phyloP scores from a whole-genome alignment of 305 asterid genomes.

The Euphrasia arctica region DNA sequence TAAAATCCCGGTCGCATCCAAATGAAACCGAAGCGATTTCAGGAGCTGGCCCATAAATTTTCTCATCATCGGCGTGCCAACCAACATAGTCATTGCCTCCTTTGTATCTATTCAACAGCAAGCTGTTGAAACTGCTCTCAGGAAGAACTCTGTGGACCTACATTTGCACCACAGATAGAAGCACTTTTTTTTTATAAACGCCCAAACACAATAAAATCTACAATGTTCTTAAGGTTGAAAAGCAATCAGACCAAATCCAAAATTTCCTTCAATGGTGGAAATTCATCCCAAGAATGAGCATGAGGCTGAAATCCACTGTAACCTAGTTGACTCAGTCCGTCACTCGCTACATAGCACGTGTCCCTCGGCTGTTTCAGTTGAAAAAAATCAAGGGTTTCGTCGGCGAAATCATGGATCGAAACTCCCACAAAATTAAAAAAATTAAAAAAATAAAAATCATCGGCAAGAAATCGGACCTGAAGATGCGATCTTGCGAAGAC shows the following conservation, averaged over 20 bases:
- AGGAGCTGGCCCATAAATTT: slow-evolving; percentile 88
- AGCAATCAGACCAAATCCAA: slow-evolving; percentile 56
- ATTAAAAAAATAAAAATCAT: not conserved
- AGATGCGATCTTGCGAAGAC: slow-evolving; percentile 69
- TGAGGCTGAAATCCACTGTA: slow-evolving; percentile 86
- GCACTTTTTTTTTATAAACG: not conserved
- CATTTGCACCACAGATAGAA: slow-evolving; percentile 24
- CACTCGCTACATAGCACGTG: slow-evolving; percentile 71
- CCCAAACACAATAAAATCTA: slow-evolving; percentile 7
- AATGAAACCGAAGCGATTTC: slow-evolving; percentile 88
- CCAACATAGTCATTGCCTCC: slow-evolving; percentile 93
- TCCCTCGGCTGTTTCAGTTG: slow-evolving; percentile 67
- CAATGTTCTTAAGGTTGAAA: not conserved
- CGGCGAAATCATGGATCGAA: not conserved
- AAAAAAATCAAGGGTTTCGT: not conserved
- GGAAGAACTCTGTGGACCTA: slow-evolving; percentile 83
- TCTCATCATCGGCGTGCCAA: slow-evolving; percentile 99
- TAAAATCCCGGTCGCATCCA: slow-evolving; percentile 91
- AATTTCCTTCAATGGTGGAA: slow-evolving; percentile 74
- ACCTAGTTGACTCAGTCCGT: slow-evolving; percentile 61
- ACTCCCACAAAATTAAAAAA: not conserved
- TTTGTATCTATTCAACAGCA: slow-evolving; percentile 74
- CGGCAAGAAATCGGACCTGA: slow-evolving; percentile 48
- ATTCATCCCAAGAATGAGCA: slow-evolving; percentile 89
- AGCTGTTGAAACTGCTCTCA: slow-evolving; percentile 89